Base-by-base conservation (phyloP, 164 flowering plant genomes). In the Cinnamomum micranthum region DNA sequence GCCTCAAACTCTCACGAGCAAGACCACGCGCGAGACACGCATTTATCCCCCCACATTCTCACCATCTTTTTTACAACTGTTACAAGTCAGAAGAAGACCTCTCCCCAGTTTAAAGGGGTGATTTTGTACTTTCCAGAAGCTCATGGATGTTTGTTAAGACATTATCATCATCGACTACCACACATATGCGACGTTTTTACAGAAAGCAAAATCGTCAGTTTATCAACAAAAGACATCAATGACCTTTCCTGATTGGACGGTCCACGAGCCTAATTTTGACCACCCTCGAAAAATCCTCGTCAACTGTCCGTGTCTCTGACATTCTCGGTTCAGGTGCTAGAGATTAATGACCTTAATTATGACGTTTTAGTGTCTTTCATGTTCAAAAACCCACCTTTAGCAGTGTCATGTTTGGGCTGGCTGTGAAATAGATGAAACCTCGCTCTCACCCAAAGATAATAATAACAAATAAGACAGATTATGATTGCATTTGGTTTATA, bases 401-500 rank as follows among this genome's bases (percentile, higher is more conserved):
- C 33, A 27, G 67, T 28, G 64, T 72, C 52, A 60, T 73, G 35
- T 47, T 41, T 33, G 52, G 9, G 75, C 24, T 33, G 67, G 75
- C 24, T 33, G 67, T 17, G 72, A 77, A 59, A 68, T 35, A 73
- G 4, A 72, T 65, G 72, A 71, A 77, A 70, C 60, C 62, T 70
- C 70, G 79, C 77, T 74, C 62, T 70, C 70, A 79, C 77, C 78
- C 74, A 79, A 75, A 72, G 50, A 31, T 20, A 65, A 71, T 71
- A 64, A 68, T 17, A 76, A 58, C 65, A 74, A 72, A 25, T 22
- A 64, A 47, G 19, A 20, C 50, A 59, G 74, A 71, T 76, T 68
- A 80, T 78, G 74, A 82, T 82, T 78, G 81, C 76, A 33, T 76
- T 78, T 76, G 82, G 85, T 82, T 82, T 78, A 78, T 71, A 74